Percentiles rank a stretch among this genome's conserved stretches.
Evolutionary conservation across 2,329 filamentous ascomycete species (phyloP).

Genomic region (Ophiostoma sp.): DNA sequence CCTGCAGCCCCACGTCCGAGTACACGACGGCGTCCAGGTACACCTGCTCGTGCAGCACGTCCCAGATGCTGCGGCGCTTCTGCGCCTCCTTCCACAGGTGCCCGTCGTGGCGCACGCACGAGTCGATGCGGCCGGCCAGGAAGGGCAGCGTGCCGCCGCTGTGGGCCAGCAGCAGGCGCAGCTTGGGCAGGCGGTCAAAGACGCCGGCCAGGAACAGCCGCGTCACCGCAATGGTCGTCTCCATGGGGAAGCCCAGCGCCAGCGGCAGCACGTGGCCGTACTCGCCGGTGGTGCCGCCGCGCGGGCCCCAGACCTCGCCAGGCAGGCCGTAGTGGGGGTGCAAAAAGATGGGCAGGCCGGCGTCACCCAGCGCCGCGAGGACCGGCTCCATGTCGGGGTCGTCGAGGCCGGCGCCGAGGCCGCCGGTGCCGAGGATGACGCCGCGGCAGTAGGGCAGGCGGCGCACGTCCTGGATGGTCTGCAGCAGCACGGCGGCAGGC

Average conservation of each 20-base stretch:
- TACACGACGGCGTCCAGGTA: constrained; percentile 86
- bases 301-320: constrained; percentile 69
- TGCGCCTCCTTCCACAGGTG: constrained; percentile 63
- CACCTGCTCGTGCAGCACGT: constrained; percentile 63
- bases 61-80: constrained; percentile 49
- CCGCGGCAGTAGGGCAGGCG: constrained; percentile 66
- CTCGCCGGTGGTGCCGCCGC: constrained; percentile 45
- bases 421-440: constrained; percentile 82
- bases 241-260: constrained; percentile 81
- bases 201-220: constrained; percentile 83
- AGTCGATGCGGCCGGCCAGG: constrained; percentile 80
- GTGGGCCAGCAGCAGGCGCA: constrained; percentile 77
- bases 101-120: constrained; percentile 77
- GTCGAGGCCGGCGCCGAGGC: constrained; percentile 74
- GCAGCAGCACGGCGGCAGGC: constrained; percentile 54
- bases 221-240: constrained; percentile 85
- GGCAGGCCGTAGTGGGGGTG: constrained; percentile 92
- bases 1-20: constrained; percentile 65
- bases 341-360: constrained; percentile 66
- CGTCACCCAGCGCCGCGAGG: constrained; percentile 62
- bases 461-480: constrained; percentile 59
- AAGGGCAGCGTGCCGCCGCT: constrained; percentile 86
- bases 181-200: constrained; percentile 65
- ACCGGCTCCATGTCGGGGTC: constrained; percentile 68
- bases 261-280: constrained; percentile 87